Evolutionary conservation across 116 monocot species (phyloP).

Genomic region (Zostera marina): DNA sequence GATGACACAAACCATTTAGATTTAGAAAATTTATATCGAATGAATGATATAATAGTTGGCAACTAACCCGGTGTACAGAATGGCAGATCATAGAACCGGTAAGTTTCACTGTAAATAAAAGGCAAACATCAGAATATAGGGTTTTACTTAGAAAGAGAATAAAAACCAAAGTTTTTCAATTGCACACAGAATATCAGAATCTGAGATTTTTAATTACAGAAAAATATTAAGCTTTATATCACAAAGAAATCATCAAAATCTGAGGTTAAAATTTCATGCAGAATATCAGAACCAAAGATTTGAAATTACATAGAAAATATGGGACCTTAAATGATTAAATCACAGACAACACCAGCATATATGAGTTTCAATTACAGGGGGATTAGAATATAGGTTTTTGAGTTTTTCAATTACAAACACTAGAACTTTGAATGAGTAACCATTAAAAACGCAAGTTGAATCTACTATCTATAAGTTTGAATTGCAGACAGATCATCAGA

Average conservation of each 20-base stretch:
- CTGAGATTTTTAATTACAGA: neutral
- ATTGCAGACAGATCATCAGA: neutral
- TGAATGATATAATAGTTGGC: neutral
- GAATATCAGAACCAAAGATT: neutral
- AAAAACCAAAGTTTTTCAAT: neutral
- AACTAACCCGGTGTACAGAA: conserved; percentile 51
- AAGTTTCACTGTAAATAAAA: conserved; percentile 44
- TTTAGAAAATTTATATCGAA: no score
- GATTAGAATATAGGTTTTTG: no score
- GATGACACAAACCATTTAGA: conserved; percentile 1
- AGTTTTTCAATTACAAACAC: no score
- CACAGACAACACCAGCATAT: no score
- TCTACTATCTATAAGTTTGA: neutral
- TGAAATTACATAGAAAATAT: neutral
- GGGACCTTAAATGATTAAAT: no score
- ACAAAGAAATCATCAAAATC: neutral
- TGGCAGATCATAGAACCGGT: conserved; percentile 54
- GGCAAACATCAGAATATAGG: neutral
- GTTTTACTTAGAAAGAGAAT: no score
- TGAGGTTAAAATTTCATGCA: neutral
- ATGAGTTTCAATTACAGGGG: no score
- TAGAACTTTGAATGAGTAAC: no score
- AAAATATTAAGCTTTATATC: neutral
- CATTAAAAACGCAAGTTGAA: no score
- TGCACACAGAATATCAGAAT: neutral